Percentiles rank a stretch among this genome's conserved stretches.
These are phyloP conservation scores for Plasmodium falciparum DNA, from an alignment of 169 alveolate species.

Conservation along the genomic window DNA sequence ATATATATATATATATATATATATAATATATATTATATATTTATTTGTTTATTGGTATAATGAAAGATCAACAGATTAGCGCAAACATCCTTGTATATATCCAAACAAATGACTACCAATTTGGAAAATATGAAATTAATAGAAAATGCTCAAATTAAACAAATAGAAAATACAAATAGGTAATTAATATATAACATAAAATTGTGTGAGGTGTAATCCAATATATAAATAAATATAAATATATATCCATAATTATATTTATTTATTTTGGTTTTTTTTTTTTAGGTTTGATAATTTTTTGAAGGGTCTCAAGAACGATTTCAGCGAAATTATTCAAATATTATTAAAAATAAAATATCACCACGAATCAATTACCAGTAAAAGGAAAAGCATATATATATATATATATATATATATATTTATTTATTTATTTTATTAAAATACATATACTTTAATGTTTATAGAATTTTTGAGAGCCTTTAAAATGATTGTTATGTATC, in stretches of 20 bases:
- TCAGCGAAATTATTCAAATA: conserved; percentile 49
- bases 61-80: conserved; percentile 57
- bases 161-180: conserved; percentile 77
- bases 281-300: conserved; percentile 68
- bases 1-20: conserved; percentile 1
- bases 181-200: conserved; percentile 7
- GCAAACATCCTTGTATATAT: conserved; percentile 54
- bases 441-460: neutral
- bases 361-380: conserved; percentile 72
- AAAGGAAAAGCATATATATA: conserved; percentile 4
- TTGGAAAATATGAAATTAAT: conserved; percentile 75
- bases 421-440: no score
- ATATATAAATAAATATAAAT: neutral
- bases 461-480: conserved; percentile 70
- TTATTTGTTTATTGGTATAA: neutral
- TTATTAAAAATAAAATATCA: conserved; percentile 70
- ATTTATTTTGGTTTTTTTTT: conserved; percentile 1
- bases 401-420: neutral
- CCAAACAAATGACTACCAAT: conserved; percentile 75
- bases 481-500: conserved; percentile 31
- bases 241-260: neutral
- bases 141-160: conserved; percentile 73
- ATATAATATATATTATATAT: neutral
- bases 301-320: conserved; percentile 62
- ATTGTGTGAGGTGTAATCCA: neutral